Evolutionary conservation across 1,284 basidiomycete species (phyloP).

Genomic region (Austroboletus rostrupii): DNA sequence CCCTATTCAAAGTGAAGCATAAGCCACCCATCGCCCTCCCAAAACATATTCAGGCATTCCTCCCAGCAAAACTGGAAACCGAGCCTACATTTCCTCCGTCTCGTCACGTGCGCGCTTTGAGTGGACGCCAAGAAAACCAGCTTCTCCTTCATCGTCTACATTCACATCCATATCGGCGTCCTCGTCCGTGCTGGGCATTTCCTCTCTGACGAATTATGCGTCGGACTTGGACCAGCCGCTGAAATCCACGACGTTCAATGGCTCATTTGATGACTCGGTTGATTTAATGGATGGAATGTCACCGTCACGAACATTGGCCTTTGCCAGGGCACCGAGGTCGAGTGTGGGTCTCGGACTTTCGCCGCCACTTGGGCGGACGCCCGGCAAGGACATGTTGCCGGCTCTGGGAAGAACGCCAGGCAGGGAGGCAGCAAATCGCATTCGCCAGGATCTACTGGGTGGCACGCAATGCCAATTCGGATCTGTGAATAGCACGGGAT

Average conservation of each 20-base stretch:
- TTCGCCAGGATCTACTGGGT: constrained; percentile 57
- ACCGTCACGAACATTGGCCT: constrained; percentile 82
- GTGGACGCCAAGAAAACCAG: constrained; percentile 30
- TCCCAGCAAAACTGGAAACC: constrained; percentile 52
- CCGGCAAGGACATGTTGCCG: constrained; percentile 49
- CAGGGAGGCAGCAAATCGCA: constrained; percentile 64
- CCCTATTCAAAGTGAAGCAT: constrained; percentile 36
- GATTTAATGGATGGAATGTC: constrained; percentile 66
- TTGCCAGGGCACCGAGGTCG: constrained; percentile 66
- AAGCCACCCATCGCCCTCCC: constrained; percentile 55
- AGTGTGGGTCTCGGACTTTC: constrained; percentile 48
- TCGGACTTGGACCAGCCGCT: constrained; percentile 24
- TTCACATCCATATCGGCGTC: constrained; percentile 20
- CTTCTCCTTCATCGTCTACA: constrained; percentile 26
- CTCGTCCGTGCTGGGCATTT: constrained; percentile 30
- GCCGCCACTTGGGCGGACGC: constrained; percentile 55
- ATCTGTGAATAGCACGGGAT: constrained; percentile 10
- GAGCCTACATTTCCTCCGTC: constrained; percentile 50
- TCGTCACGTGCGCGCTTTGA: constrained; percentile 30
- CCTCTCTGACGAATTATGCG: constrained; percentile 21
- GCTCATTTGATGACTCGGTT: constrained; percentile 55
- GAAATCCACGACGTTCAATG: constrained; percentile 43
- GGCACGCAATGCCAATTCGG: constrained; percentile 38
- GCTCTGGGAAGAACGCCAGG: constrained; percentile 59
- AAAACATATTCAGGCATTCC: constrained; percentile 63